Base-by-base conservation (phyloP, 2,329 filamentous ascomycete genomes). In the Fusarium sp. region DNA sequence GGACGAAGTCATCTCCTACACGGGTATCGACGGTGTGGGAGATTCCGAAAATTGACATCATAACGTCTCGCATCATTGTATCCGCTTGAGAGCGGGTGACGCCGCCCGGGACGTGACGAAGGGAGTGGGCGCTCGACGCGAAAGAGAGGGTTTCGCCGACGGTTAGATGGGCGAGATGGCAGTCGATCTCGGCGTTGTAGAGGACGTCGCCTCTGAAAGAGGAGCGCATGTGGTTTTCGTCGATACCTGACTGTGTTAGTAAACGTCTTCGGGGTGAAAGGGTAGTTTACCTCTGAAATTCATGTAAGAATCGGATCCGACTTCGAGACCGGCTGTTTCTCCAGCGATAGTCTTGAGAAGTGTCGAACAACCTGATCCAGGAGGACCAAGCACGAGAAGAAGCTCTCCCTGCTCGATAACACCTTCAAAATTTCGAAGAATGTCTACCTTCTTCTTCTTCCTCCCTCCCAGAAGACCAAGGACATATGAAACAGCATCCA, bases 31-130 rank as follows among this genome's bases (percentile, higher is more conserved):
- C 88, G 0, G 92, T 94, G 73, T 94, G 92, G 9, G 83, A 85
- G 61, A 94, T 94, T 4, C 91, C 91, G 65, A 94, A 94, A 80
- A 94, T 92, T 72, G 89, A 91, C 77, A 94, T 81, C 59, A 94
- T 80, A 1, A 91, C 90, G 52, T 89, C 86, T 11, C 73, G 73
- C 66, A 74, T 68, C 69, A 76, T 76, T 7, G 44, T 72, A 3
- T 76, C 71, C 2, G 68, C 68, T n/a, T 74, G 30, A 0, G 52
- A 22, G 2, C 73, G 70, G 0, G 61, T 59, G 3, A 71, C 66
- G 0, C 71, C 74, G 1, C 69, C 66, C 0, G 70, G 73, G 7
- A 88, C 80, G 20, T 90, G 88, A 2, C 86, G 85, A 0, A 89
- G 89, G 1, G 90, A 90, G 57, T 88, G 81, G 0, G 88, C 87